These are phyloP conservation scores for Tulasnella sp. DNA, from an alignment of 768 basidiomycete species.

Conservation along the genomic window DNA sequence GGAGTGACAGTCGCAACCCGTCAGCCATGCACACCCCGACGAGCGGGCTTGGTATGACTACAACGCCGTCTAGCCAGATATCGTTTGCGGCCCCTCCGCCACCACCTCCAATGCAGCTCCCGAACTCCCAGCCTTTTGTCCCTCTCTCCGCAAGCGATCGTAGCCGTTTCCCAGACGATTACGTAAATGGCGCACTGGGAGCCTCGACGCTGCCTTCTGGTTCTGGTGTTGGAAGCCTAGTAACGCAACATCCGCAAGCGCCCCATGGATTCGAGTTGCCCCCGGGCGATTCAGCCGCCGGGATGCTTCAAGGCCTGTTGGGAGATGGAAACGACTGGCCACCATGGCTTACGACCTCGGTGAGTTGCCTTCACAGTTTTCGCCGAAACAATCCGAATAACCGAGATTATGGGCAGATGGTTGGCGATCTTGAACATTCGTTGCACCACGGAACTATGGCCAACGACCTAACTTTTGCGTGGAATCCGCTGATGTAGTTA, in stretches of 20 bases:
- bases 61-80: background rate
- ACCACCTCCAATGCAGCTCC: conserved; percentile 20
- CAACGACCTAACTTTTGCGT: conserved; percentile 25
- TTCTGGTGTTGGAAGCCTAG: background rate
- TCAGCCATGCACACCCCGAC: conserved; percentile 6
- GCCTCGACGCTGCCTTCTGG: background rate
- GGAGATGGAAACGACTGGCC: conserved; percentile 32
- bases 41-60: background rate
- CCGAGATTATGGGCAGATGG: conserved; percentile 7
- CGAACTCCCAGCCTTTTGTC: conserved; percentile 28
- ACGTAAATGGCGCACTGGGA: background rate
- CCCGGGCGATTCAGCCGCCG: background rate
- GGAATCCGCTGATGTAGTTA: conserved; percentile 25
- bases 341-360: conserved; percentile 31
- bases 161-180: background rate
- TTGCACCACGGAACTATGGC: background rate
- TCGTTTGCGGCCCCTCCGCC: conserved; percentile 10
- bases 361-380: background rate
- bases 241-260: background rate
- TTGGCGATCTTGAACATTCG: conserved; percentile 28
- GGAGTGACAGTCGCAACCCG: background rate
- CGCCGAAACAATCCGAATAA: background rate
- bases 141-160: conserved; percentile 17
- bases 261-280: background rate
- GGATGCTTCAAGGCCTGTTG: conserved; percentile 14